phyloP scores from a whole-genome alignment of 2,329 filamentous ascomycete species.

The Exophiala bonariae region DNA sequence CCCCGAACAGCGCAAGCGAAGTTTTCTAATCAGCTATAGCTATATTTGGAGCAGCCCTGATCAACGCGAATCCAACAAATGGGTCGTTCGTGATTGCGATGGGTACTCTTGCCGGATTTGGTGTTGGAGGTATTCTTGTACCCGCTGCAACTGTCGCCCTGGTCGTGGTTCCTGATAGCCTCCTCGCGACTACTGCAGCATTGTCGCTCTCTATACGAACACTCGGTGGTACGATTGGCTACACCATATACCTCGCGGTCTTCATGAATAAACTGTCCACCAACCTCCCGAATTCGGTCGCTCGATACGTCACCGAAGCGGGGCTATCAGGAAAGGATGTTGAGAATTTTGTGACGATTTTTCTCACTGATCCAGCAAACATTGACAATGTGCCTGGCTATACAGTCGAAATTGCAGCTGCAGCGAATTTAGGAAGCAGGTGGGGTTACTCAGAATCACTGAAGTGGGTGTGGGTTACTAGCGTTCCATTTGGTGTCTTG shows the following conservation, averaged over 20 bases:
- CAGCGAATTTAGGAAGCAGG: conserved; percentile 13
- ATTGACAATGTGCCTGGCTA: conserved; percentile 8
- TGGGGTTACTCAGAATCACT: conserved; percentile 19
- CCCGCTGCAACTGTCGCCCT: conserved; percentile 67
- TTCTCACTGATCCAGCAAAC: conserved; percentile 14
- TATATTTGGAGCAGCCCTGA: conserved; percentile 35
- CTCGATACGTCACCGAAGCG: conserved; percentile 11
- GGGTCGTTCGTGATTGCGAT: conserved; percentile 54
- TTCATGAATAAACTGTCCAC: conserved; percentile 46
- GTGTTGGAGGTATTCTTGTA: conserved; percentile 67
- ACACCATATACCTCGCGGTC: conserved; percentile 57
- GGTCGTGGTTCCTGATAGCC: conserved; percentile 66
- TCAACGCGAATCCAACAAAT: conserved; percentile 10
- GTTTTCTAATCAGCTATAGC: too few species aligned
- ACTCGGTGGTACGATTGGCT: conserved; percentile 65
- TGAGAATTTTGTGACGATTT: conserved; percentile 6
- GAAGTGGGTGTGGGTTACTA: conserved; percentile 15
- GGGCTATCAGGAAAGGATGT: conserved; percentile 9
- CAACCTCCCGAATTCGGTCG: conserved; percentile 24
- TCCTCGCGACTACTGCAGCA: conserved; percentile 68
- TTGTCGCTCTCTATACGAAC: conserved; percentile 69
- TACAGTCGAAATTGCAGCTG: conserved; percentile 10
- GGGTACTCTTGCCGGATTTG: conserved; percentile 61
- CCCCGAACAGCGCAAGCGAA: too few species aligned
- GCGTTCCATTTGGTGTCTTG: conserved; percentile 18